Percentiles rank a stretch among this genome's conserved stretches.
Evolutionary conservation across 2,329 filamentous ascomycete genomes (phyloP).

Genomic region (Talaromyces pinophilus): DNA sequence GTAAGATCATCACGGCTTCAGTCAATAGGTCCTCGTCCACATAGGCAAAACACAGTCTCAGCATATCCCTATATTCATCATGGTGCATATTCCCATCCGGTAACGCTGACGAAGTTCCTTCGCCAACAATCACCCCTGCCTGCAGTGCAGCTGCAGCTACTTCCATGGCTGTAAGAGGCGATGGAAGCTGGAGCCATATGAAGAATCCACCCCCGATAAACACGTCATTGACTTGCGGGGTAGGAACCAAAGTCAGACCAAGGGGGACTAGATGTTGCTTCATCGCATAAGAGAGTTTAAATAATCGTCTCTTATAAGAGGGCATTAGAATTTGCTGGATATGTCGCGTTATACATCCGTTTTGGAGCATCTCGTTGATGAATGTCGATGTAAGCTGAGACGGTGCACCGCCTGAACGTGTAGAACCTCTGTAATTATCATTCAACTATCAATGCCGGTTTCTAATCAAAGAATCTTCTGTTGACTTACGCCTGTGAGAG

Average conservation of each 20-base stretch:
- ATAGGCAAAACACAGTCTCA: constrained; percentile 9
- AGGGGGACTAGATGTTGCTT: neutral
- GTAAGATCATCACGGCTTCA: neutral
- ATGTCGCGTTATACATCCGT: neutral
- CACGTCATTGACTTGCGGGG: neutral
- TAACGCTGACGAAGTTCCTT: constrained; percentile 3
- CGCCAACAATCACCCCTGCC: neutral
- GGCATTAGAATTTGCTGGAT: neutral
- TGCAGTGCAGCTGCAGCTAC: neutral
- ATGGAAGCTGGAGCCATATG: constrained; percentile 9
- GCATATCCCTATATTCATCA: neutral
- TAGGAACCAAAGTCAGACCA: neutral
- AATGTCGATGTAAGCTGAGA: constrained; percentile 4
- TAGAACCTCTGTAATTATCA: neutral
- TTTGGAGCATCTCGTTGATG: constrained; percentile 10
- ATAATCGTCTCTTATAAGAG: neutral
- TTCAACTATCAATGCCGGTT: neutral
- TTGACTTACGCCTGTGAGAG: constrained; percentile 4
- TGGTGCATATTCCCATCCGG: neutral
- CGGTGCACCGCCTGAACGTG: constrained; percentile 9
- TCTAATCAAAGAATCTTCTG: neutral
- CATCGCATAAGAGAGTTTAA: neutral
- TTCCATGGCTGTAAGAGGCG: neutral
- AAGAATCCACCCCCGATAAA: constrained; percentile 3
- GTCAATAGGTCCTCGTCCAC: neutral